Percentiles rank a stretch among this genome's conserved stretches.
Evolutionary conservation across 441 rosid genomes (phyloP).

Genomic region (Populus tomentosa): DNA sequence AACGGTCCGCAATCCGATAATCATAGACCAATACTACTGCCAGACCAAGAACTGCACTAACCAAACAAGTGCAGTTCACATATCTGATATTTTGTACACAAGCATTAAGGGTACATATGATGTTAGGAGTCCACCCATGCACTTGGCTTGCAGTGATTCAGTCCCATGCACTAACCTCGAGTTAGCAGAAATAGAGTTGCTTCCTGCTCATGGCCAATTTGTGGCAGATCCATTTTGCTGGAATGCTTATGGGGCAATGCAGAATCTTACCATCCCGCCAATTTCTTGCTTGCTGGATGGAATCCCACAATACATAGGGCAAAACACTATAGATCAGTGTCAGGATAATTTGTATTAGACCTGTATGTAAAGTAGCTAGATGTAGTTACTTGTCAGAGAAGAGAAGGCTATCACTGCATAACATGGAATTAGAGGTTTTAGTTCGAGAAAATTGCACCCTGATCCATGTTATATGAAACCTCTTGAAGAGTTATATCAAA

Average conservation of each 20-base stretch:
- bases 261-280: conserved; percentile 36
- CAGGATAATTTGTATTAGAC: neutral
- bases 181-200: conserved; percentile 34
- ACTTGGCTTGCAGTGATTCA: conserved; percentile 43
- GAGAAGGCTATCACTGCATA: neutral
- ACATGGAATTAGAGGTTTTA: neutral
- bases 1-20: conserved; percentile 38
- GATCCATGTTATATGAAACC: neutral
- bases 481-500: neutral
- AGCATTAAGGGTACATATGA: conserved; percentile 45
- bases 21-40: conserved; percentile 49
- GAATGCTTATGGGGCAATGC: conserved; percentile 42
- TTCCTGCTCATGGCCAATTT: conserved; percentile 31
- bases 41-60: conserved; percentile 33
- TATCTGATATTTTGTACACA: conserved; percentile 34
- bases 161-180: conserved; percentile 41
- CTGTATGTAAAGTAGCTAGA: conserved; percentile 6
- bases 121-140: conserved; percentile 37
- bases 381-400: neutral
- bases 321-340: conserved; percentile 22
- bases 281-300: conserved; percentile 36
- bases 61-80: conserved; percentile 39
- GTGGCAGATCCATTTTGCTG: conserved; percentile 36
- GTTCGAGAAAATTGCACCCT: neutral
- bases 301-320: conserved; percentile 19